phyloP scores from a whole-genome alignment of 805 yeast species.

The Pichia occidentalis region DNA sequence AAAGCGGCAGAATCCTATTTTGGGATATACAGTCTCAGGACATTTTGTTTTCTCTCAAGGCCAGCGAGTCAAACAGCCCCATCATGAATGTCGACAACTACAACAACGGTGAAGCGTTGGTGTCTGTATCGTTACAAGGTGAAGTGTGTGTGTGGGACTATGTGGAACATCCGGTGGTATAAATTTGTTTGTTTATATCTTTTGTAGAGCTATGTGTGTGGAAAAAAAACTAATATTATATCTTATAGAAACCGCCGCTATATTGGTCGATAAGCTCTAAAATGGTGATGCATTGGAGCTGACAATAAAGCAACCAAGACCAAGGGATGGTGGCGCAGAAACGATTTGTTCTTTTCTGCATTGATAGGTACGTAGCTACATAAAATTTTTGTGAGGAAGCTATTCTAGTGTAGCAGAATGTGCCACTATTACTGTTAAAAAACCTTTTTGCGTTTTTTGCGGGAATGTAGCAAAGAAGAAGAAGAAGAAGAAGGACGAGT shows the following conservation, averaged over 20 bases:
- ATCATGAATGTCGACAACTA: constrained; percentile 38
- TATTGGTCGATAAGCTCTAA: too few relatives aligned
- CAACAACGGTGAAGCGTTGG: constrained; percentile 34
- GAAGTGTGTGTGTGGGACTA: constrained; percentile 23
- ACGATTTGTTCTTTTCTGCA: too few relatives aligned
- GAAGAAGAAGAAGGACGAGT: too few relatives aligned
- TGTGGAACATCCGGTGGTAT: too few relatives aligned
- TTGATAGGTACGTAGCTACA: too few relatives aligned
- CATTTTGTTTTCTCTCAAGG: constrained; percentile 28
- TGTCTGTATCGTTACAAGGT: constrained; percentile 28
- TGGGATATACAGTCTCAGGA: constrained; percentile 66
- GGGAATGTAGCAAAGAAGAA: too few relatives aligned
- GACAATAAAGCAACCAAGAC: not conserved
- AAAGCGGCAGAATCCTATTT: constrained; percentile 42
- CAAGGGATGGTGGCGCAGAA: not conserved
- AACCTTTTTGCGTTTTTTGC: too few relatives aligned
- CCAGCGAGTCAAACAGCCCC: constrained; percentile 16
- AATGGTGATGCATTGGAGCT: too few relatives aligned
- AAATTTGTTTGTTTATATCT: not conserved
- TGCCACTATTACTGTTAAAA: too few relatives aligned
- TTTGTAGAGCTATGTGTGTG: not conserved
- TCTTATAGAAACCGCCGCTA: too few relatives aligned
- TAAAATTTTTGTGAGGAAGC: too few relatives aligned
- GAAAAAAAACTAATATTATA: constrained; percentile 9
- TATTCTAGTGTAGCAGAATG: too few relatives aligned